Evolutionary conservation across 208 protist species (phyloP), one percentile per base, ranked within the genome.

Genomic region (Porcisia hertigi): DNA sequence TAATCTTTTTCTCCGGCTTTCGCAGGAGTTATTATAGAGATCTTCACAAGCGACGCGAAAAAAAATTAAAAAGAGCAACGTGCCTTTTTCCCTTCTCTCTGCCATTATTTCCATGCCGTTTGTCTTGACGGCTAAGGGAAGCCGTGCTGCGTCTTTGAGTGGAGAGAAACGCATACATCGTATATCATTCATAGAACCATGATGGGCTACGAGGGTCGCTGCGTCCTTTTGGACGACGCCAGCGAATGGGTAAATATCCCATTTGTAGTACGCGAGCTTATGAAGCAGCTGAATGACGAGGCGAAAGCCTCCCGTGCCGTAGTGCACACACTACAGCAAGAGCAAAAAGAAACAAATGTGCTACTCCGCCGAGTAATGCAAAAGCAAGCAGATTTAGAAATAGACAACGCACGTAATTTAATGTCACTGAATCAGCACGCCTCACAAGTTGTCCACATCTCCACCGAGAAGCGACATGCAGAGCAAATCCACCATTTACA

Each of bases 231-330:
- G 34, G 85, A 89, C 43, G 82, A 90, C 75, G 84, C 84, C n/a
- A 86, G 91, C 43, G 89, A 93, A 70, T 96, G 92, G 92, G 77
- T 89, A 1, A 94, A 94, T 67, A 93, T 96, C 64, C 92, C 92
- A 30, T 59, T 80, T 11, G 86, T 96, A 8, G 71, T 96, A 11
- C 88, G 88, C 0, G 69, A 75, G 54, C 79, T 91, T 34, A 78
- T 96, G 70, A 76, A 75, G 30, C 66, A 83, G 49, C 70, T 96
- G 43, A 87, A 87, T 58, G 86, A 92, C 25, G 89, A 96, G 54
- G 43, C 76, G 1, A 62, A 87, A 7, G 62, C 67, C 25, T 86
- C 78, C 16, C 75, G 79, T 18, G 71, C 71, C n/a, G 45, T 83
- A 9, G 62, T 86, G 36, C 72, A 88, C 39, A 67, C 71, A 4